These are phyloP conservation scores for Cryptosporidium ryanae DNA, from an alignment of 169 alveolate species.

Conservation along the genomic window DNA sequence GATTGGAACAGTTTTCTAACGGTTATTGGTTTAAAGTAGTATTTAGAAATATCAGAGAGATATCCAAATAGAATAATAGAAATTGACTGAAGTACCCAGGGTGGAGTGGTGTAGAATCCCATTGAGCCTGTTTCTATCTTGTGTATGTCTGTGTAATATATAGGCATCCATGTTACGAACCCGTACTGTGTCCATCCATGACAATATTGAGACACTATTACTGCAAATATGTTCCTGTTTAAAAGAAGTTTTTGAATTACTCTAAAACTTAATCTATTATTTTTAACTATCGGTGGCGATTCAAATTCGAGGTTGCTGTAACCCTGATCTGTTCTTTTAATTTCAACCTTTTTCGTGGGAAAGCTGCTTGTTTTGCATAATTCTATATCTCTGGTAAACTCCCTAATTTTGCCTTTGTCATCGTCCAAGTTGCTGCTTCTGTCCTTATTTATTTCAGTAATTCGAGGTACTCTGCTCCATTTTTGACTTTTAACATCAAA, in stretches of 20 bases:
- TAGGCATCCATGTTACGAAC: constrained; percentile 71
- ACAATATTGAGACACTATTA: constrained; percentile 58
- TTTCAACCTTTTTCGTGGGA: background rate
- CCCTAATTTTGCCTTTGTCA: background rate
- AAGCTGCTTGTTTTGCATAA: background rate
- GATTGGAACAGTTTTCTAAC: constrained; percentile 62
- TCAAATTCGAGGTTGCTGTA: background rate
- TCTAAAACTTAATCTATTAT: background rate
- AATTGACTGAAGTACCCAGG: constrained; percentile 68
- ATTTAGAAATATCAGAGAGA: constrained; percentile 31
- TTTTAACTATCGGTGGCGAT: background rate
- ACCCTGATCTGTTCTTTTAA: constrained; percentile 2
- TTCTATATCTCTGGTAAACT: background rate
- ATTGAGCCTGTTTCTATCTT: constrained; percentile 13
- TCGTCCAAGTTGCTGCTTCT: background rate
- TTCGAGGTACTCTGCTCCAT: constrained; percentile 38
- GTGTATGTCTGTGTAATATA: constrained; percentile 59
- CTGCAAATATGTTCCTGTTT: constrained; percentile 34
- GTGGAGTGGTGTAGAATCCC: constrained; percentile 68
- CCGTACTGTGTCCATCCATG: constrained; percentile 75
- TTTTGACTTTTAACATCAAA: constrained; percentile 20
- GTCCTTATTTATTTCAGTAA: constrained; percentile 8
- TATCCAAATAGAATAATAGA: constrained; percentile 50
- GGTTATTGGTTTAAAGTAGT: background rate
- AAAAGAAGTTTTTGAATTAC: constrained; percentile 2